These are phyloP conservation scores for Polytrichum commune DNA, from an alignment of 225 moss, liverwort and hornwort species.

Conservation along the genomic window DNA sequence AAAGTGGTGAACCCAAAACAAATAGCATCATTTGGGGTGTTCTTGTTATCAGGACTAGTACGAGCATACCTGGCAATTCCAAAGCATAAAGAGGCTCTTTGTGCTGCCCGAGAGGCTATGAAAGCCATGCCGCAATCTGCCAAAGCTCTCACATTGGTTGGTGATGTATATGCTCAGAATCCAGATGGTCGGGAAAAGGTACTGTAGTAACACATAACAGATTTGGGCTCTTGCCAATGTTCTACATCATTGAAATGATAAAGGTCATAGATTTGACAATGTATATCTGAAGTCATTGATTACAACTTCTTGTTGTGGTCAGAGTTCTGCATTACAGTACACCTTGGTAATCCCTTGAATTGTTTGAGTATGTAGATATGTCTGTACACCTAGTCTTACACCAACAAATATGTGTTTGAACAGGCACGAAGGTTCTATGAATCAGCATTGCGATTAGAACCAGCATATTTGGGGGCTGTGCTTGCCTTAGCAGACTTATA, in stretches of 20 bases:
- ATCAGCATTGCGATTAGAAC: conserved; percentile 84
- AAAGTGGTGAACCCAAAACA: neutral
- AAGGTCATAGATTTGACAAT: too few species aligned
- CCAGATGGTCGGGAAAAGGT: conserved; percentile 89
- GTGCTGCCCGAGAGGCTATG: conserved; percentile 88
- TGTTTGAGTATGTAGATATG: too few species aligned
- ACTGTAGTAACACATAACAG: neutral
- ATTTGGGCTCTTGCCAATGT: too few species aligned
- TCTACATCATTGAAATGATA: too few species aligned
- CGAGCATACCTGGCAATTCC: conserved; percentile 85
- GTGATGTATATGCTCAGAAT: conserved; percentile 88
- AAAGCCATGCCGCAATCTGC: conserved; percentile 99
- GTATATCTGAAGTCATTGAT: too few species aligned
- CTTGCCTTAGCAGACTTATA: conserved; percentile 84
- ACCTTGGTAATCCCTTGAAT: too few species aligned
- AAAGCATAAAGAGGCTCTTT: conserved; percentile 92
- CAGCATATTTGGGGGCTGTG: conserved; percentile 82
- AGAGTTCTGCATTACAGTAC: too few species aligned
- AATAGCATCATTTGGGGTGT: neutral
- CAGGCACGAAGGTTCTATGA: conserved; percentile 96
- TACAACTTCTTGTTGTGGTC: too few species aligned
- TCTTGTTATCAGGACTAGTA: conserved; percentile 63
- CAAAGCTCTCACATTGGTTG: conserved; percentile 81
- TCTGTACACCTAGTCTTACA: neutral
- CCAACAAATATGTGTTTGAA: neutral